Percentiles rank a stretch among this genome's conserved stretches.
Evolutionary conservation across 2,329 filamentous ascomycete species (phyloP).

Genomic region (Clathrospora elynae): DNA sequence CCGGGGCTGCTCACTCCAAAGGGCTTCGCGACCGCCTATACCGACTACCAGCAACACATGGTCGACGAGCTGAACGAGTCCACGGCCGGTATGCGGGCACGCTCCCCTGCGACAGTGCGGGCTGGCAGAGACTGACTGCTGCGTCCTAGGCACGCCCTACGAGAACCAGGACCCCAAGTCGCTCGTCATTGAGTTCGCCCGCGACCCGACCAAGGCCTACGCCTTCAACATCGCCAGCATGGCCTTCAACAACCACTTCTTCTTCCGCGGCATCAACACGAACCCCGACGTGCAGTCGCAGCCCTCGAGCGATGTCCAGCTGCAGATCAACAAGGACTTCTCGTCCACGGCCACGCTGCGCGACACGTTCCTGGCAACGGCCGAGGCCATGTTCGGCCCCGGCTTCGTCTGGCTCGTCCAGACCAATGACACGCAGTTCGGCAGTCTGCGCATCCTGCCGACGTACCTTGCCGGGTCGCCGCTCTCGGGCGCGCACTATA

Average conservation of each 20-base stretch:
- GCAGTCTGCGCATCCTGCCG: slow-evolving; percentile 70
- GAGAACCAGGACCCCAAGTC: slow-evolving; percentile 67
- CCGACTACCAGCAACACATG: slow-evolving; percentile 76
- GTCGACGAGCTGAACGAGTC: slow-evolving; percentile 76
- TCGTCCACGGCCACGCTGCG: slow-evolving; percentile 82
- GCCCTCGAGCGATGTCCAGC: slow-evolving; percentile 58
- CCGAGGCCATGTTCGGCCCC: slow-evolving; percentile 90
- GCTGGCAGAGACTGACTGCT: slow-evolving; percentile 8
- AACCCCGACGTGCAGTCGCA: slow-evolving; percentile 31
- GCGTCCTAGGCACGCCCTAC: slow-evolving; percentile 63
- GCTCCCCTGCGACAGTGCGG: not conserved
- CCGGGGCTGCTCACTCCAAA: slow-evolving; percentile 71
- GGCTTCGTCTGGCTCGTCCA: slow-evolving; percentile 94
- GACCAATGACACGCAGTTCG: slow-evolving; percentile 51
- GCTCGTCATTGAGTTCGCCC: slow-evolving; percentile 75
- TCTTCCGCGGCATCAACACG: slow-evolving; percentile 66
- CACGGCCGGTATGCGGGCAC: slow-evolving; percentile 64
- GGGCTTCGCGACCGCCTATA: slow-evolving; percentile 79
- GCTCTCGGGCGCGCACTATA: slow-evolving; percentile 82
- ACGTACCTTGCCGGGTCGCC: slow-evolving; percentile 94
- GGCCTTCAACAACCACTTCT: slow-evolving; percentile 90
- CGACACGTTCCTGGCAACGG: slow-evolving; percentile 78
- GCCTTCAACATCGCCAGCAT: slow-evolving; percentile 97
- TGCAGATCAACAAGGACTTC: slow-evolving; percentile 71
- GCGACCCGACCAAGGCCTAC: slow-evolving; percentile 75